A percentile compares a stretch with the other conserved stretches of the same genome.
These are phyloP conservation scores for Auricularia heimuer DNA, from an alignment of 768 basidiomycete genomes.

Conservation along the genomic window DNA sequence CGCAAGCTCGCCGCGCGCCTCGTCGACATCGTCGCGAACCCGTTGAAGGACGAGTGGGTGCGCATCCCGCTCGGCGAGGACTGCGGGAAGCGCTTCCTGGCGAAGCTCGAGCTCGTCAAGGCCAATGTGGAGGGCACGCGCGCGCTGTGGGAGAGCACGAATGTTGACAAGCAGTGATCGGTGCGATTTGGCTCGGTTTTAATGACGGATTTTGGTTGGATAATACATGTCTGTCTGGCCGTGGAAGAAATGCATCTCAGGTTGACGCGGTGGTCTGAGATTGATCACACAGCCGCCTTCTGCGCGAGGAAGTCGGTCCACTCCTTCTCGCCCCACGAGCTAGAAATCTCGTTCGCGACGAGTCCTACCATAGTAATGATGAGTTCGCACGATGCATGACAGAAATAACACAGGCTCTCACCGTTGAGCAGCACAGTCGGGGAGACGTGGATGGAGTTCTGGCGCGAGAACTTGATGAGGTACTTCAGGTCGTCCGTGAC, in stretches of 20 bases:
- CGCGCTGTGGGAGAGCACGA: slow-evolving; percentile 18
- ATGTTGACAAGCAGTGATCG: background rate
- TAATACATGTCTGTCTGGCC: too few species aligned
- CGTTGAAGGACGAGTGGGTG: slow-evolving; percentile 14
- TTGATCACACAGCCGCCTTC: slow-evolving; percentile 24
- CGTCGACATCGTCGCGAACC: slow-evolving; percentile 17
- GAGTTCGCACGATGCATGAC: too few species aligned
- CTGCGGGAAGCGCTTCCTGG: slow-evolving; percentile 12
- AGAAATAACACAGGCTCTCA: background rate
- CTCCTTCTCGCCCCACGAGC: slow-evolving; percentile 72
- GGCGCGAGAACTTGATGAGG: slow-evolving; percentile 81
- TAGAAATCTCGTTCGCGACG: slow-evolving; percentile 61
- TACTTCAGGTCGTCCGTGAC: slow-evolving; percentile 86
- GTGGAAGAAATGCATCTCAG: too few species aligned
- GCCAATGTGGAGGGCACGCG: slow-evolving; percentile 17
- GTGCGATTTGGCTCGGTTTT: too few species aligned
- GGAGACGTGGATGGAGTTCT: slow-evolving; percentile 88
- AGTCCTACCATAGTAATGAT: slow-evolving; percentile 25
- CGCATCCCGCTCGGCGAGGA: slow-evolving; percentile 18
- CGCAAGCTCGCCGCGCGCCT: slow-evolving; percentile 14
- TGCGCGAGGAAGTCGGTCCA: slow-evolving; percentile 67
- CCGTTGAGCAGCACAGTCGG: slow-evolving; percentile 72
- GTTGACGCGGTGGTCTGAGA: too few species aligned
- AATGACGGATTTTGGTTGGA: too few species aligned
- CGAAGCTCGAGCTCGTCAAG: slow-evolving; percentile 11